Evolutionary conservation across 169 alveolate genomes (phyloP), one percentile per base, ranked within the genome.

Genomic region (Plasmodium vivax): DNA sequence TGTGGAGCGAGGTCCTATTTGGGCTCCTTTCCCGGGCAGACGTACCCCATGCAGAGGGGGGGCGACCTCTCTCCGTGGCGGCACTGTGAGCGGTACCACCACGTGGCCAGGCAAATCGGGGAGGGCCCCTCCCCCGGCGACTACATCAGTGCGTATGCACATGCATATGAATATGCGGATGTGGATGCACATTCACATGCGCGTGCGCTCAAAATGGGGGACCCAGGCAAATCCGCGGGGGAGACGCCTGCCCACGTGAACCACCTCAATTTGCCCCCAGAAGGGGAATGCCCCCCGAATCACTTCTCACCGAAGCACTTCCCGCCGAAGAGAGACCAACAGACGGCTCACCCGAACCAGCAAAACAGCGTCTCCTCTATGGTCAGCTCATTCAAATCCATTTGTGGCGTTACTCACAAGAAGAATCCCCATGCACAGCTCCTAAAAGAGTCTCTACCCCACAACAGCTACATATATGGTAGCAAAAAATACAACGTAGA

Each of bases 401-500:
- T 87, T 23, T 87, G 87, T 77, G 80, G 87, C 0, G 82, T 87
- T 27, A 72, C 75, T 27, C 73, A 43, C 23, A 90, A 90, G 7
- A 81, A 43, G 27, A 90, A 82, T 80, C 83, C 62, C 12, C 30
- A 27, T 3, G 2, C 47, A 1, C 94, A 90, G 51, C 23, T 90
- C 6, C 51, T 90, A 27, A 19, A 84, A 9, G 94, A 90, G 54
- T 90, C 94, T 1, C 19, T 90, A 56, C 94, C 94, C 1, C 27
- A 19, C 6, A 90, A 90, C 32, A 90, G 83, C 81, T 90, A 90
- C 51, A 56, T 90, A 23, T 90, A 90, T 45, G 74, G 62, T 68
- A 90, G 47, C 73, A 90, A 62, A 68, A 90, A 90, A 12, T 90
- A 90, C 54, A 90, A 81, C 34, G 12, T 82, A 0, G 94, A 79